Conservation (phyloP, 2,329 filamentous ascomycete genomes). For the Diaporthe citri region DNA sequence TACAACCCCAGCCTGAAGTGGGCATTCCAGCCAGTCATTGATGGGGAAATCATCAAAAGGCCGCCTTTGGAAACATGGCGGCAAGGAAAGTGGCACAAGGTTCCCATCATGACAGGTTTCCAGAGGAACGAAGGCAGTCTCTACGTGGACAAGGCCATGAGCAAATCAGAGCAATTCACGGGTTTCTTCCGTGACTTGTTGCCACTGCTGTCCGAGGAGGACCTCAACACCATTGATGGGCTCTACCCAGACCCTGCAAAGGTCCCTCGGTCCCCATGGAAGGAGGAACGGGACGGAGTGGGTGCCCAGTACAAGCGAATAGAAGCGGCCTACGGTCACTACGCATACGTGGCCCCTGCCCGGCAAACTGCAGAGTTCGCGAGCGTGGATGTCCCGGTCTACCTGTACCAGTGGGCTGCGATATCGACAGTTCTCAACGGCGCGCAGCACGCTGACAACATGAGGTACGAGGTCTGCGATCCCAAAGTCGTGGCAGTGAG, state of each 20-base stretch:
- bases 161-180: constrained; percentile 50
- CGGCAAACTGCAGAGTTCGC: constrained; percentile 61
- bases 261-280: constrained; percentile 51
- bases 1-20: constrained; percentile 54
- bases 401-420: constrained; percentile 67
- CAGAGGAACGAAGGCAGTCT: constrained; percentile 58
- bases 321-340: constrained; percentile 67
- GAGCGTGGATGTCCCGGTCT: constrained; percentile 53
- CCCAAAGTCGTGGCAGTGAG: constrained; percentile 51
- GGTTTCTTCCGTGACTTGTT: constrained; percentile 55
- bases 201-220: constrained; percentile 52
- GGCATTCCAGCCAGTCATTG: constrained; percentile 69
- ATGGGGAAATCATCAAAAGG: constrained; percentile 47
- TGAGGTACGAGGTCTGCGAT: constrained; percentile 60
- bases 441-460: constrained; percentile 62
- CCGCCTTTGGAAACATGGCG: constrained; percentile 46
- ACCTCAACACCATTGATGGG: constrained; percentile 51
- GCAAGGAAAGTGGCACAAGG: constrained; percentile 46
- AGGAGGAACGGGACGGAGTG: constrained; percentile 54
- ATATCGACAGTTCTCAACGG: constrained; percentile 57
- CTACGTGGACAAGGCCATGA: constrained; percentile 55
- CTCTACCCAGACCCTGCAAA: constrained; percentile 56
- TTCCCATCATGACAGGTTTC: constrained; percentile 58
- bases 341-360: constrained; percentile 65
- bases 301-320: constrained; percentile 66